Evolutionary conservation across 768 basidiomycete genomes (phyloP).

Genomic region (Tulasnella sp.): DNA sequence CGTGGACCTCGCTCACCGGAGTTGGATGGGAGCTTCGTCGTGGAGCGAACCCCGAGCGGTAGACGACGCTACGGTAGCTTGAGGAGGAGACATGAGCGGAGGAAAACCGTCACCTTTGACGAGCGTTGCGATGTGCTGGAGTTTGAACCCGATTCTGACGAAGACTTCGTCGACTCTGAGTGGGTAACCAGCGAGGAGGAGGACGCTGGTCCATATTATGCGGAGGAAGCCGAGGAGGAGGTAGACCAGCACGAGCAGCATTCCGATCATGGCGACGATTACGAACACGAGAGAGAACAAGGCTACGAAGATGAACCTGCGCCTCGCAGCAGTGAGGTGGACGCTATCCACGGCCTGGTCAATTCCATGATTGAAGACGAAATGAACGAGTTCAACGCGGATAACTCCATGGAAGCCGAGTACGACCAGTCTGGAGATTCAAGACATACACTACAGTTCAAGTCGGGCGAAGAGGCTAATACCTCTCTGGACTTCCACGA

Average conservation of each 20-base stretch:
- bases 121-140: conserved; percentile 76
- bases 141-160: conserved; percentile 50
- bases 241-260: neutral
- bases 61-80: neutral
- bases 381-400: neutral
- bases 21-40: neutral
- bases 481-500: conserved; percentile 35
- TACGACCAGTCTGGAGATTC: conserved; percentile 7
- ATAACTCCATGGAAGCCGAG: neutral
- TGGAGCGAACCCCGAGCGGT: conserved; percentile 15
- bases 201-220: neutral
- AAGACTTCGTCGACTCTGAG: conserved; percentile 4
- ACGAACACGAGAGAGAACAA: conserved; percentile 24
- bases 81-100: conserved; percentile 35
- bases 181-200: conserved; percentile 27
- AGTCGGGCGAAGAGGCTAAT: conserved; percentile 24
- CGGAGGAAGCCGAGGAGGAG: conserved; percentile 13
- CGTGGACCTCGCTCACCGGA: conserved; percentile 58
- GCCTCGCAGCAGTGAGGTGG: neutral
- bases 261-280: neutral
- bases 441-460: neutral
- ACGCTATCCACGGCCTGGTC: conserved; percentile 16
- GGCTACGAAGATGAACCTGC: conserved; percentile 18
- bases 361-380: conserved; percentile 25
- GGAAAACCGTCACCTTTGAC: conserved; percentile 75